Base-by-base conservation (phyloP, 805 yeast genomes). In the Candida maesae region DNA sequence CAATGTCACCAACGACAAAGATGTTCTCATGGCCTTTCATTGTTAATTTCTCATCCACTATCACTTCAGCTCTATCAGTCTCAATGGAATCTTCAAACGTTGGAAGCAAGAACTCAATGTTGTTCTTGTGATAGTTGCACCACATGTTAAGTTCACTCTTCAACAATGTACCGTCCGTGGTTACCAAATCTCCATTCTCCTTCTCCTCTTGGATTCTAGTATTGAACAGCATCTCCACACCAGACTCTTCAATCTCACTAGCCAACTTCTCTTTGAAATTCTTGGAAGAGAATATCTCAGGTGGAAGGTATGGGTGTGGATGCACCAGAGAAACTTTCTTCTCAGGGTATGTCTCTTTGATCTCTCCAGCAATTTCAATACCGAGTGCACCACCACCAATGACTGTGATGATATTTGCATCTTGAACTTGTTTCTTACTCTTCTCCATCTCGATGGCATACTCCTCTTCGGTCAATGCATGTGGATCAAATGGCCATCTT, bases 311-410 rank as follows among this genome's bases (percentile, higher is more conserved):
- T 1, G 55, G 53, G 47, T 70, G 70, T 6, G 75, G 74, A 48
- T 70, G 75, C 8, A 70, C 55, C 40, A 70, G 50, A 5, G 45
- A 57, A 10, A 74, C 67, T 10, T 51, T 53, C 45, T 70, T 68
- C 5, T 61, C 61, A 2, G 67, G 65, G 45, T 58, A 70, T 15
- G 53, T 50, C 34, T 54, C 61, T 35, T 63, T 70, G 35, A 75
- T 56, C 41, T 75, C 79, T 23, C 70, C 75, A 1, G 76, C 73
- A 19, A 70, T 58, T 51, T 75, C 79, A 33, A 73, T 66, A 2
- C 79, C 79, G 17, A 73, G 56, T 1, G 78, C 74, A 16, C 80
- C 80, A 13, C 71, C 78, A 8, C 80, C 80, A 39, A 73, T 66
- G 10, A 70, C 59, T 5, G 73, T 66, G n/a, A 76, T 63, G 7